phyloP scores from a whole-genome alignment of 495 filamentous ascomycete genomes.

The Annulohypoxylon stygium region DNA sequence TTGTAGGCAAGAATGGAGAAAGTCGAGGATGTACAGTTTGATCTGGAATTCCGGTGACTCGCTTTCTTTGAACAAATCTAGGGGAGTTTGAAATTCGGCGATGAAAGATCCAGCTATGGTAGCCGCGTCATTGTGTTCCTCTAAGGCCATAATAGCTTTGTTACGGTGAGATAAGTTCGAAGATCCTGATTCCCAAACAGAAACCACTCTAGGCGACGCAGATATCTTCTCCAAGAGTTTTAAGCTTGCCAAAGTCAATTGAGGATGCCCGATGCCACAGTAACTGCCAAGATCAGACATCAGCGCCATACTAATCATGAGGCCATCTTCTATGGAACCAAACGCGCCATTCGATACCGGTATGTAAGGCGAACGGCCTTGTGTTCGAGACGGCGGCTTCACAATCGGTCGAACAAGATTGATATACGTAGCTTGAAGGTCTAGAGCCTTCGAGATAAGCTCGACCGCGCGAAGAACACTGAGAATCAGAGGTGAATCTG shows the following conservation, averaged over 20 bases:
- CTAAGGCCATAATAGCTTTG: slow-evolving; percentile 83
- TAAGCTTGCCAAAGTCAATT: slow-evolving; percentile 81
- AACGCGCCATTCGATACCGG: slow-evolving; percentile 78
- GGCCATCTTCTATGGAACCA: slow-evolving; percentile 89
- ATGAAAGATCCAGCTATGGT: slow-evolving; percentile 75
- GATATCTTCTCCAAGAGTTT: slow-evolving; percentile 86
- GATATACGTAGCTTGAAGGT: slow-evolving; percentile 90
- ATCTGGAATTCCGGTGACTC: slow-evolving; percentile 76
- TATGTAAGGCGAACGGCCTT: slow-evolving; percentile 49
- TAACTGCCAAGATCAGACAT: slow-evolving; percentile 85
- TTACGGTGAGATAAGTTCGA: slow-evolving; percentile 71
- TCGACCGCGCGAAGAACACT: slow-evolving; percentile 80
- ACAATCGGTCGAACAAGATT: slow-evolving; percentile 85
- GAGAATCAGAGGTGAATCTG: slow-evolving; percentile 80
- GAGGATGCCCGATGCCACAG: slow-evolving; percentile 80
- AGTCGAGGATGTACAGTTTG: slow-evolving; percentile 82
- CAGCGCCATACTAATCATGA: slow-evolving; percentile 81
- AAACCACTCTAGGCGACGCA: slow-evolving; percentile 78
- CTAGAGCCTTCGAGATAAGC: slow-evolving; percentile 82
- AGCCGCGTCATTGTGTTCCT: slow-evolving; percentile 76
- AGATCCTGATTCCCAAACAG: slow-evolving; percentile 65
- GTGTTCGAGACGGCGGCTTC: slow-evolving; percentile 57
- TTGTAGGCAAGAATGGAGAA: slow-evolving; percentile 81
- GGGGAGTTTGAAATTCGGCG: slow-evolving; percentile 70
- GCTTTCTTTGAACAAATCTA: slow-evolving; percentile 73